Base-by-base conservation (phyloP, 2,329 filamentous ascomycete species). In the Penicillium sp. region DNA sequence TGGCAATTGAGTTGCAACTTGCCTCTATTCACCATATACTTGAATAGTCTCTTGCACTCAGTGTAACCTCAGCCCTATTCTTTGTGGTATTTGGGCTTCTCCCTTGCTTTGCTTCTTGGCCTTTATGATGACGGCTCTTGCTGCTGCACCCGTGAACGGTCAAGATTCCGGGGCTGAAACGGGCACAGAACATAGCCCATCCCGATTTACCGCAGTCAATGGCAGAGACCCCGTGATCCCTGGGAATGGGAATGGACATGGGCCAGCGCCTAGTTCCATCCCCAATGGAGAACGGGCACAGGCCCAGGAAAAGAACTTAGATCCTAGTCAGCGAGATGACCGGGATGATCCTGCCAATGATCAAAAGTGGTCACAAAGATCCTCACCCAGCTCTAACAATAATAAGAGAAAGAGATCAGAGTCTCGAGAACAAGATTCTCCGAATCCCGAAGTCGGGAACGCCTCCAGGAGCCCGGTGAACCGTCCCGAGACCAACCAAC, bases 381-480 rank as follows among this genome's bases (percentile, higher is more conserved):
- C 69, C 1, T 61, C 65, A 2, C 67, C 69, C 12, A 50, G 30
- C 55, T 60, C 41, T 43, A 60, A 61, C 60, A 88, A 87, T 73
- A 84, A 85, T 66, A 82, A 81, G 62, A 73, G 80, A 55, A 93
- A 91, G 73, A 83, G 89, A 57, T 90, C 89, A 7, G 76, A 79
- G 43, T 89, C 88, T 6, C 71, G 78, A 36, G 86, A 86, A 53
- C 72, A 62, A 67, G 58, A 55, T 62, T 58, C 61, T 71, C 67
- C 50, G 64, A 69, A 60, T 68, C 63, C 57, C 55, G 70, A 73
- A 56, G 73, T 63, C 48, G 68, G 74, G 52, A 72, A 65, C 33
- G 58, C 63, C 49, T 67, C 69, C 46, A 68, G 57, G 64, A 76
- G 64, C 67, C 76, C 75, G 59, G 72, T 64, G 58, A 70, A 67